Conservation (phyloP, 2,329 filamentous ascomycete species). For the Nemania sp. region DNA sequence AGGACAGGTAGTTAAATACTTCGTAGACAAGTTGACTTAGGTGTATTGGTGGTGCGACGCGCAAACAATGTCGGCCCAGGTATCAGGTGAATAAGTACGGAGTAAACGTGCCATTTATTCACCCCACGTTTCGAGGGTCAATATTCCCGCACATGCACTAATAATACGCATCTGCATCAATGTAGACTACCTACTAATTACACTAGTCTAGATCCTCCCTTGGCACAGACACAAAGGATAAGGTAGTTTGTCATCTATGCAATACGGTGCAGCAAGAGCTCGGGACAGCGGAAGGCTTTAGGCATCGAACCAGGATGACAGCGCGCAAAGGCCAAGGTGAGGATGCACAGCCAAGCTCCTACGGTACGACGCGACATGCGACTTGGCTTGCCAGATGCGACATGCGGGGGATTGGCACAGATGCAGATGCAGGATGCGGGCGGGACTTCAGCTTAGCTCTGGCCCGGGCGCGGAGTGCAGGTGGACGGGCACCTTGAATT, state of each 20-base stretch:
- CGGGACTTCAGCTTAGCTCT: neutral
- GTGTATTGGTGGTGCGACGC: too few relatives aligned
- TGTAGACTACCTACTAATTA: too few relatives aligned
- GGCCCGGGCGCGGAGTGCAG: conserved; percentile 5
- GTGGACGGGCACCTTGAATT: neutral
- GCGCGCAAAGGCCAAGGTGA: conserved; percentile 4
- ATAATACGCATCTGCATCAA: too few relatives aligned
- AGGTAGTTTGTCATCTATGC: neutral
- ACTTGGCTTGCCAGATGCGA: too few relatives aligned
- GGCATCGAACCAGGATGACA: conserved; percentile 9
- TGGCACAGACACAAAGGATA: neutral
- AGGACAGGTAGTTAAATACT: too few relatives aligned
- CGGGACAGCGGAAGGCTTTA: conserved; percentile 11
- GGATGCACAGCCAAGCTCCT: conserved; percentile 26
- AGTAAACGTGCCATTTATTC: too few relatives aligned
- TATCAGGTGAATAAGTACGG: too few relatives aligned
- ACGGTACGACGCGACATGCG: conserved; percentile 22
- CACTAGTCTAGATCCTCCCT: neutral
- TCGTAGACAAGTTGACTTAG: too few relatives aligned
- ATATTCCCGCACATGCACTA: too few relatives aligned
- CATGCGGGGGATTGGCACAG: conserved; percentile 16
- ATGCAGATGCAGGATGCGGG: conserved; percentile 20
- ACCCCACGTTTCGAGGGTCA: too few relatives aligned
- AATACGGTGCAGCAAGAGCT: neutral
- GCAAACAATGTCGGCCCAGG: too few relatives aligned